phyloP scores from a whole-genome alignment of 176 grass and related monocot genomes.

The Rhynchospora tenuis region DNA sequence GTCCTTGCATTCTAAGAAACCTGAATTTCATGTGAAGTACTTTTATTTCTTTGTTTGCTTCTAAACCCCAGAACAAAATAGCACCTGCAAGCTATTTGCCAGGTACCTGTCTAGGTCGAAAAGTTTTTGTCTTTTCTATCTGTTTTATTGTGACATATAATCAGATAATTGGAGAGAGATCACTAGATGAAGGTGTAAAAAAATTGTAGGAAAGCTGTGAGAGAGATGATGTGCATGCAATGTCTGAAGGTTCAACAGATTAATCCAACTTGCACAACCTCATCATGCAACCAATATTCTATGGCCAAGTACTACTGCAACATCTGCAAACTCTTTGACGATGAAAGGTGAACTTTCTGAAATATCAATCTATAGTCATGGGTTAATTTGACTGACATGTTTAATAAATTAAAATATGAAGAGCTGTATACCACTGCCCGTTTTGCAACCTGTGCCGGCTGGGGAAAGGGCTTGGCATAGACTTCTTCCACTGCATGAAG shows the following conservation, averaged over 20 bases:
- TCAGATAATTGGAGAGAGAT: slow-evolving; percentile 10
- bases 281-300: slow-evolving; percentile 54
- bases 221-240: slow-evolving; percentile 91
- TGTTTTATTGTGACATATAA: slow-evolving; percentile 8
- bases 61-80: neutral
- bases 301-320: slow-evolving; percentile 87
- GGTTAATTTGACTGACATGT: neutral
- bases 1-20: neutral
- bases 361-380: slow-evolving; percentile 9
- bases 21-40: neutral
- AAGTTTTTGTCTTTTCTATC: neutral
- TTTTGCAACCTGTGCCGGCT: slow-evolving; percentile 91
- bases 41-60: neutral
- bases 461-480: slow-evolving; percentile 65
- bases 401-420: slow-evolving; percentile 28
- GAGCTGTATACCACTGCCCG: slow-evolving; percentile 85
- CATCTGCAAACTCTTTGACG: slow-evolving; percentile 94
- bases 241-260: slow-evolving; percentile 74
- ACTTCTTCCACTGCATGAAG: slow-evolving; percentile 96
- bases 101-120: neutral
- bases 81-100: neutral
- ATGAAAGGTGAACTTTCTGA: slow-evolving; percentile 58
- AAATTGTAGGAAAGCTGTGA: slow-evolving; percentile 59
- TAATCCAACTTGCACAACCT: slow-evolving; percentile 50
- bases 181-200: slow-evolving; percentile 10